Conservation (phyloP, 1,284 basidiomycete genomes). For the Ceratobasidium papillatum region DNA sequence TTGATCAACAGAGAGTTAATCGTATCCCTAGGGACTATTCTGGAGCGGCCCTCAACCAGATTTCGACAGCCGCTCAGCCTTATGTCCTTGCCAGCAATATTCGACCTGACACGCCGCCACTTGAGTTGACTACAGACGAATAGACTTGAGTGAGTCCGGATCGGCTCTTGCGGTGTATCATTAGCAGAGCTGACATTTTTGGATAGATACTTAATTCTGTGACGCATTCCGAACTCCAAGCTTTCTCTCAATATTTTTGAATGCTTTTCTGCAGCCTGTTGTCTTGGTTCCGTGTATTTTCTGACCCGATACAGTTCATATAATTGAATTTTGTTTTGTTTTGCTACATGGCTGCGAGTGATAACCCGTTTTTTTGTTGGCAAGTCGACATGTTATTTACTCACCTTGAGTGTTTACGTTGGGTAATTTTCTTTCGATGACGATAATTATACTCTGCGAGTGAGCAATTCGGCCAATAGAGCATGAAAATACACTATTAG, state of each 20-base stretch:
- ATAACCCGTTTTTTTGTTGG: neutral
- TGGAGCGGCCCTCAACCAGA: neutral
- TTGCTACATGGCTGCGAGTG: neutral
- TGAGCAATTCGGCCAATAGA: no score
- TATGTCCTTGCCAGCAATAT: neutral
- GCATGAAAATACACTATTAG: no score
- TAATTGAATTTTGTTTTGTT: neutral
- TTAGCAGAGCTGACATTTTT: neutral
- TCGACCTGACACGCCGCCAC: conserved; percentile 11
- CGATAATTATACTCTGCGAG: no score
- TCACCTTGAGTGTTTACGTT: no score
- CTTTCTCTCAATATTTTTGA: neutral
- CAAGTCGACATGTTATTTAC: neutral
- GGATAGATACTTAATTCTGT: neutral
- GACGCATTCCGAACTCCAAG: neutral
- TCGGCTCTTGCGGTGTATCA: neutral
- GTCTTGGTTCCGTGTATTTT: neutral
- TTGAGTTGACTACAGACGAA: neutral
- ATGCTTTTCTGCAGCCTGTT: neutral
- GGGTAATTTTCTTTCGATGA: no score
- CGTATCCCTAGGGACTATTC: neutral
- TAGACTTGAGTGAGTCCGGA: neutral
- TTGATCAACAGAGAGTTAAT: neutral
- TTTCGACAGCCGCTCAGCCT: neutral
- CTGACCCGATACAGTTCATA: neutral